phyloP scores from a whole-genome alignment of 2,329 filamentous ascomycete species.

The Geosmithia flava region DNA sequence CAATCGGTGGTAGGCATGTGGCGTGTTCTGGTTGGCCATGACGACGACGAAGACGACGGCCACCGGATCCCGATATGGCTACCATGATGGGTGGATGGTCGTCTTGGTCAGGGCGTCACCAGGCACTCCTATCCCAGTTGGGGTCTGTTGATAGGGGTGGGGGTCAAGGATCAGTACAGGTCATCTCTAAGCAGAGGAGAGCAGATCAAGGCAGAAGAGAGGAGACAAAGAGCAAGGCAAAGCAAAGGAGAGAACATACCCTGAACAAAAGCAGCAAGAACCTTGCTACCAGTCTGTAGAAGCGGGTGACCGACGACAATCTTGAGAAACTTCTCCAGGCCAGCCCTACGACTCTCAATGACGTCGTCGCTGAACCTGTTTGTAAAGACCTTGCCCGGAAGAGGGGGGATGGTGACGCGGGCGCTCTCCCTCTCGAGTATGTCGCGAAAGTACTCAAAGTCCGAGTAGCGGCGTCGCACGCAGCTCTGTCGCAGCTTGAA shows the following conservation, averaged over 20 bases:
- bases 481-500: constrained; percentile 88
- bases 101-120: constrained; percentile 38
- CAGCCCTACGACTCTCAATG: constrained; percentile 85
- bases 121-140: constrained; percentile 85
- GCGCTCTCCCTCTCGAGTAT: constrained; percentile 93
- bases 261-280: constrained; percentile 91
- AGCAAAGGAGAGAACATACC: constrained; percentile 36
- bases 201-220: not conserved
- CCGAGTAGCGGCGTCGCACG: constrained; percentile 88
- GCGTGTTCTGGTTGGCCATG: not conserved
- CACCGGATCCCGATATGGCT: constrained; percentile 1
- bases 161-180: not conserved
- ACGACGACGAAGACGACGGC: not conserved
- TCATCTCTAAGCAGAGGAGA: too few species aligned
- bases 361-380: constrained; percentile 98
- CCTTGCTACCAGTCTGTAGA: constrained; percentile 94
- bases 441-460: constrained; percentile 98
- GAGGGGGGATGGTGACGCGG: constrained; percentile 85
- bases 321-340: constrained; percentile 89
- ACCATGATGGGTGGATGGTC: constrained; percentile 1
- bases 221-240: constrained; percentile 1
- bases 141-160: constrained; percentile 40
- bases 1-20: not conserved
- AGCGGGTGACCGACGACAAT: constrained; percentile 96
- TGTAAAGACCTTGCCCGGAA: constrained; percentile 95